These are phyloP conservation scores for Monilinia vaccinii-corymbosi DNA, from an alignment of 2,329 filamentous ascomycete species.

Conservation along the genomic window DNA sequence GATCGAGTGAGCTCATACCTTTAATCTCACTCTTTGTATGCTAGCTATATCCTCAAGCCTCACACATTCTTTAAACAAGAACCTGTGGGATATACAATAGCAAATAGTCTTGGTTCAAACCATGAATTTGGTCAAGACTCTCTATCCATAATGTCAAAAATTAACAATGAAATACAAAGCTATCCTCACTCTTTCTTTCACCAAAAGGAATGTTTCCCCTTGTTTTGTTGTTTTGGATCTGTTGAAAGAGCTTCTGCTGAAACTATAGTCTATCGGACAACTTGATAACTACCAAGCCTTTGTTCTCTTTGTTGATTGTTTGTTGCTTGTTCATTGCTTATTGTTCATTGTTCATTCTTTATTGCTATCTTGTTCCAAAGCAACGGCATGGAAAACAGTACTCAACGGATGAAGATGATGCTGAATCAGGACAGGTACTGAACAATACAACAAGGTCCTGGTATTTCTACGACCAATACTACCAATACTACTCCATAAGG, in stretches of 20 bases:
- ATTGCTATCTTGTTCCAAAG: not conserved
- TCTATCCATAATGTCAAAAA: not conserved
- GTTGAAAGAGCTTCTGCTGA: too few relatives aligned
- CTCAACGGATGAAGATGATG: not conserved
- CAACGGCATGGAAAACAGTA: not conserved
- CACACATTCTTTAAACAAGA: not conserved
- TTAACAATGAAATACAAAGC: not conserved
- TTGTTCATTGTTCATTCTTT: not conserved
- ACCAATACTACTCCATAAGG: not conserved
- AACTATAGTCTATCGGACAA: too few relatives aligned
- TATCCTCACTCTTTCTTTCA: not conserved
- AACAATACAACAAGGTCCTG: not conserved
- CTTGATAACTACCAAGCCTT: not conserved
- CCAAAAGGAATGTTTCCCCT: not conserved
- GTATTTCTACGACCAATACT: not conserved
- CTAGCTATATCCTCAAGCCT: not conserved
- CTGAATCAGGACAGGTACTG: not conserved
- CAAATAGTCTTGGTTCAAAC: not conserved
- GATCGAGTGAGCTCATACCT: not conserved
- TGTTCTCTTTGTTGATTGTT: not conserved
- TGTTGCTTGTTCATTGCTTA: not conserved
- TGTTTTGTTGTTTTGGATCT: not conserved
- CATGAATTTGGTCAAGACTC: not conserved
- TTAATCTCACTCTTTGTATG: not conserved
- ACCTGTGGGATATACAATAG: not conserved